A percentile compares a stretch with the other conserved stretches of the same genome.
These are phyloP conservation scores for Chloranthus sessilifolius DNA, from an alignment of 164 flowering plant genomes.

Conservation along the genomic window DNA sequence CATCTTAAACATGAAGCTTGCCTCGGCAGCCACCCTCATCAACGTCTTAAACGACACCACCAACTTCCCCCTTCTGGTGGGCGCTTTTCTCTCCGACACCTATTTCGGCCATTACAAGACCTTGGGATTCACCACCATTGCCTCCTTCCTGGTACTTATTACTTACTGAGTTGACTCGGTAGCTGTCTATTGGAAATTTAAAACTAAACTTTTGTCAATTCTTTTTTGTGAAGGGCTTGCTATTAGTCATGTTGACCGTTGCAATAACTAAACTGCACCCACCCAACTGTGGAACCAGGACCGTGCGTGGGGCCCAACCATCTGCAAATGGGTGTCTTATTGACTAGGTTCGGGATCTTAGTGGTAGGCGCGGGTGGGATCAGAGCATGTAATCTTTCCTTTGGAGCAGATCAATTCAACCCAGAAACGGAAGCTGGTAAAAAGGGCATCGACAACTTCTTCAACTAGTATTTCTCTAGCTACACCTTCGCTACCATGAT, in stretches of 20 bases:
- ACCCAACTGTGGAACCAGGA: constrained; percentile 27
- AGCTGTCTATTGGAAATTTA: no score
- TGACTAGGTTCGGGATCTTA: constrained; percentile 33
- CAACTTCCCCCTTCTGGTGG: constrained; percentile 49
- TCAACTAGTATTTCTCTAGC: constrained; percentile 80
- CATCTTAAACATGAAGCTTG: constrained; percentile 49
- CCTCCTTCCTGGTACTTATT: constrained; percentile 57
- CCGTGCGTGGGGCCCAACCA: constrained; percentile 36
- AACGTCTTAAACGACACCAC: constrained; percentile 52
- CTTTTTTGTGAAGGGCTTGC: no score
- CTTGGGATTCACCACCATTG: constrained; percentile 45
- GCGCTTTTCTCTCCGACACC: constrained; percentile 69
- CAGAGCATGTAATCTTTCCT: constrained; percentile 78
- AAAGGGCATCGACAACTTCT: constrained; percentile 69
- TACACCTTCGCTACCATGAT: constrained; percentile 57
- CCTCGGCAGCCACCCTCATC: constrained; percentile 43
- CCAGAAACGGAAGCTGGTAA: constrained; percentile 55
- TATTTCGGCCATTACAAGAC: constrained; percentile 60
- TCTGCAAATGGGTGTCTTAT: constrained; percentile 37
- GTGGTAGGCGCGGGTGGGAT: constrained; percentile 66
- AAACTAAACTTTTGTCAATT: no score
- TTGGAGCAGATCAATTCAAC: constrained; percentile 85
- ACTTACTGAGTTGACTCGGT: no score
- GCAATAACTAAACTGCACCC: no score
- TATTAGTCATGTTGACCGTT: no score